Conservation (phyloP, 768 basidiomycete genomes). For the Russula vinacea region DNA sequence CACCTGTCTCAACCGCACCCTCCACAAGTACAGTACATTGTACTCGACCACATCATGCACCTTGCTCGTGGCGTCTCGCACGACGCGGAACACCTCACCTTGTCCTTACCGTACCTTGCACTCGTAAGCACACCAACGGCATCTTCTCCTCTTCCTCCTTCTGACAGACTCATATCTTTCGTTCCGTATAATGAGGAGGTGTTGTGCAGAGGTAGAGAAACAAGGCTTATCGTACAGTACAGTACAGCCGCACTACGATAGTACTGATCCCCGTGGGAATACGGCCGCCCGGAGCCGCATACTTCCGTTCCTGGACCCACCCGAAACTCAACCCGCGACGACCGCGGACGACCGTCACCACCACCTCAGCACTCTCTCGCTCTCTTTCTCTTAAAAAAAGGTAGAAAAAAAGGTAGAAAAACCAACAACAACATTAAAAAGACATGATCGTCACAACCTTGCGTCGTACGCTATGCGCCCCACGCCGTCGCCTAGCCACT, state of each 20-base stretch:
- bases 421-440: not conserved
- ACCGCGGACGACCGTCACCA: conserved; percentile 2
- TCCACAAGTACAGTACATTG: conserved; percentile 78
- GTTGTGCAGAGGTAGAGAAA: not conserved
- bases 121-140: conserved; percentile 37
- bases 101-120: conserved; percentile 85
- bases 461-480: conserved; percentile 8
- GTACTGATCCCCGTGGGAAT: not conserved
- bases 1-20: conserved; percentile 78
- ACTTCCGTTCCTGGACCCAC: not conserved
- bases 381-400: not conserved
- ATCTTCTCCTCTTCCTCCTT: not conserved
- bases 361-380: not conserved
- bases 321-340: not conserved
- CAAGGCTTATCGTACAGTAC: too few relatives aligned
- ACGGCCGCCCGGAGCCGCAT: not conserved
- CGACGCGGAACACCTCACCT: conserved; percentile 84
- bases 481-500: conserved; percentile 14
- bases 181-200: not conserved
- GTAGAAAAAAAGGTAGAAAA: not conserved
- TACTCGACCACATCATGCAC: conserved; percentile 82
- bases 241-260: too few relatives aligned
- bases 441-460: conserved; percentile 8
- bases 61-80: conserved; percentile 51
- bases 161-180: not conserved